Evolutionary conservation across 2,329 filamentous ascomycete species (phyloP).

Genomic region (Rutstroemia sp.): DNA sequence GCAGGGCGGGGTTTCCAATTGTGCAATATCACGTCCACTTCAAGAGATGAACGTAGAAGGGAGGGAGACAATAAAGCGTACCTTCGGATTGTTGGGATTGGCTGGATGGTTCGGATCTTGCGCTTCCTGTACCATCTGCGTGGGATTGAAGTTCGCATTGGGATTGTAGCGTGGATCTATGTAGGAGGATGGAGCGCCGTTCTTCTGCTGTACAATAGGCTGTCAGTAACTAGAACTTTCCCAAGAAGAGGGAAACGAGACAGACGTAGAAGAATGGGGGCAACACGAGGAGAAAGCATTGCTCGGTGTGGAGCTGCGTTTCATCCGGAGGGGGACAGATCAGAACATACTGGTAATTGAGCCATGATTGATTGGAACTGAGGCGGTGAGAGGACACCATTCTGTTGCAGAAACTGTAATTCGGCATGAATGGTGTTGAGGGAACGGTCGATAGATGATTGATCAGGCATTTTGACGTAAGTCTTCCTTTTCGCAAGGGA

Average conservation of each 20-base stretch:
- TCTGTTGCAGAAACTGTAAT: constrained; percentile 27
- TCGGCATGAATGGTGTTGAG: constrained; percentile 22
- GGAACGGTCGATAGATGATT: constrained; percentile 24
- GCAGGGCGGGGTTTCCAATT: background rate
- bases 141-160: constrained; percentile 17
- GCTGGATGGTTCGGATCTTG: constrained; percentile 28
- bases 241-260: background rate
- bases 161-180: constrained; percentile 25
- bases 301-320: background rate
- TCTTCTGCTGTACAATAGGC: constrained; percentile 15
- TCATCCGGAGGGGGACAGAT: background rate
- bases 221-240: background rate
- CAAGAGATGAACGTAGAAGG: background rate
- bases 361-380: constrained; percentile 30
- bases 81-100: constrained; percentile 26
- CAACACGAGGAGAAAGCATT: background rate
- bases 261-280: background rate
- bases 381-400: constrained; percentile 23
- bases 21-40: background rate
- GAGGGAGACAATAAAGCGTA: background rate
- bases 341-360: constrained; percentile 26
- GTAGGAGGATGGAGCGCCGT: constrained; percentile 21
- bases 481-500: background rate
- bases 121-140: constrained; percentile 22
- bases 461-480: constrained; percentile 21